Evolutionary conservation across 306 rosid species (phyloP), one percentile per base, ranked within the genome.

Genomic region (Gleditsia sinensis): DNA sequence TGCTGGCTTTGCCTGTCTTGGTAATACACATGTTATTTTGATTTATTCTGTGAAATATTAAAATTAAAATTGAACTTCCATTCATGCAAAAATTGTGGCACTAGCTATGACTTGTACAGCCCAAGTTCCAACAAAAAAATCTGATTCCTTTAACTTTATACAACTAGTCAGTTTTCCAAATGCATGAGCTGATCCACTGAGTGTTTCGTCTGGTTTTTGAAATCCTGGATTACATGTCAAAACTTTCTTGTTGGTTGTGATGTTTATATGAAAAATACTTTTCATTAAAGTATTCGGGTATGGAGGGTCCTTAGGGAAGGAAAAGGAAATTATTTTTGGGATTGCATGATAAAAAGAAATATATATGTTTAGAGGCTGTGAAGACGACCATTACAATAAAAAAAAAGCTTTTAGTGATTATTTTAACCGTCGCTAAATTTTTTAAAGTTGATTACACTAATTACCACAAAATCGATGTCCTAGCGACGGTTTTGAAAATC

Each of bases 1-100:
- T 0, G 99, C 99, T 23, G 99, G 99, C 71, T 79, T 94, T 39
- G 99, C 99, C 73, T 94, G 99, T 75, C 91, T 92, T 19, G 99
- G 98, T 94, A 89, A 76, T 36, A 50, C 24, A 34, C 57, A 13
- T 45, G 16, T 17, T 83, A 46, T 61, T 58, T 40, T 36, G 12
- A 28, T 11, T 28, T 54, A 13, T 19, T 33, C 33, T 19, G 56
- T 66, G 3, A 24, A 12, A 25, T 65, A 65, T 66, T n/a, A n/a
- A n/a, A n/a, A n/a, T n/a, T n/a, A n/a, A 43, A n/a, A 49, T 43
- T 45, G 23, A n/a, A 17, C 10, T 68, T 55, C 43, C 12, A 73
- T 78, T 70, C 57, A 7, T 40, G 67, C 16, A 40, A 17, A 69
- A 55, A 56, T 74, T 62, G 58, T 61, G 59, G 19, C 34, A 19